These are phyloP conservation scores for Alternaria triticimaculans DNA, from an alignment of 2,329 filamentous ascomycete species.

Conservation along the genomic window DNA sequence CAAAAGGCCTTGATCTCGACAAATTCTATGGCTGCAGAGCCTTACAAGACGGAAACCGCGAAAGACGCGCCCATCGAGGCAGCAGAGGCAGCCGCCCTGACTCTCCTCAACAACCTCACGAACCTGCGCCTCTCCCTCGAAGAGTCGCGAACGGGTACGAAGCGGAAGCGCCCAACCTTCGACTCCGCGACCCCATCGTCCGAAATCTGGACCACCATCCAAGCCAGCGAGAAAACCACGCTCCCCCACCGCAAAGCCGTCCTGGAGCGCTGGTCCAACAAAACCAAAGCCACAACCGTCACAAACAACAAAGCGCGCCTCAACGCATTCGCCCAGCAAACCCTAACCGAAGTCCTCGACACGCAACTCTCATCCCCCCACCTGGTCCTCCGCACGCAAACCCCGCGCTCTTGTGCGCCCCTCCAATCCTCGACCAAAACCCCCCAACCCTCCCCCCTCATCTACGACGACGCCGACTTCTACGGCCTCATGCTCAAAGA, in stretches of 20 bases:
- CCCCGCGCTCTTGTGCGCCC: constrained; percentile 78
- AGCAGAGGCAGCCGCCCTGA: constrained; percentile 84
- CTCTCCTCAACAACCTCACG: constrained; percentile 83
- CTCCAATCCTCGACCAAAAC: constrained; percentile 61
- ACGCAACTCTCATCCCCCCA: constrained; percentile 74
- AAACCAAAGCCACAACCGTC: constrained; percentile 69
- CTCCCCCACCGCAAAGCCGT: constrained; percentile 70
- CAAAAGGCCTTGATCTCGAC: constrained; percentile 87
- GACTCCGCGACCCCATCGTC: constrained; percentile 65
- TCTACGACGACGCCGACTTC: constrained; percentile 95
- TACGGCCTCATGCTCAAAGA: constrained; percentile 94
- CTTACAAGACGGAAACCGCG: constrained; percentile 45
- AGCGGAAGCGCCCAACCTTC: constrained; percentile 62
- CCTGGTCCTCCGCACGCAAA: constrained; percentile 71
- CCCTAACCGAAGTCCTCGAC: constrained; percentile 70
- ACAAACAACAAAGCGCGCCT: constrained; percentile 63
- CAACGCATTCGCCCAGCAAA: constrained; percentile 64
- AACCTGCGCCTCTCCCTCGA: constrained; percentile 68
- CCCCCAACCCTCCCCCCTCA: constrained; percentile 47
- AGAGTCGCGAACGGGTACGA: constrained; percentile 61
- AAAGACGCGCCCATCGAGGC: constrained; percentile 66
- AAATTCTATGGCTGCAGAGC: constrained; percentile 64
- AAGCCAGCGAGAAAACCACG: constrained; percentile 67
- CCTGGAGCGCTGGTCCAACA: constrained; percentile 89
- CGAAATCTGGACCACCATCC: constrained; percentile 76